Evolutionary conservation across 805 yeast species (phyloP).

Genomic region (Metschnikowia gruessii): DNA sequence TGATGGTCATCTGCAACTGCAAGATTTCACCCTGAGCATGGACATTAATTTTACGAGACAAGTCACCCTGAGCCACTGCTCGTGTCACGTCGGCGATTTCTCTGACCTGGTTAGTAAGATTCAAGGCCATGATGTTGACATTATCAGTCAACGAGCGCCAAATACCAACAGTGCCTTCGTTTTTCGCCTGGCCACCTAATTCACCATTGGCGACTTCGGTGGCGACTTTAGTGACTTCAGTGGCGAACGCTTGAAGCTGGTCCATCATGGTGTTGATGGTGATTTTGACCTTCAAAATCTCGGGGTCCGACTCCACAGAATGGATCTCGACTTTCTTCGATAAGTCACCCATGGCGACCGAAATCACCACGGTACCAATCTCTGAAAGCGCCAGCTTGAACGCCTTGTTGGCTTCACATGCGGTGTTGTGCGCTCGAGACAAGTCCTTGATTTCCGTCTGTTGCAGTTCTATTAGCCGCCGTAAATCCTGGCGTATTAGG

Average conservation of each 20-base stretch:
- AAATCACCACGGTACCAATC: conserved; percentile 81
- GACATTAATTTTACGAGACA: conserved; percentile 78
- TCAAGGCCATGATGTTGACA: conserved; percentile 84
- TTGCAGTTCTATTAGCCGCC: conserved; percentile 30
- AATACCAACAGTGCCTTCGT: conserved; percentile 80
- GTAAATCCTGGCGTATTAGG: conserved; percentile 31
- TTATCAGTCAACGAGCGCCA: conserved; percentile 85
- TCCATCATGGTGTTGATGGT: conserved; percentile 89
- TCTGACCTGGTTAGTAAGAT: conserved; percentile 65
- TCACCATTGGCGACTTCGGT: conserved; percentile 90
- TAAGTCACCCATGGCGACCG: conserved; percentile 87
- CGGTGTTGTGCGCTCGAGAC: conserved; percentile 33
- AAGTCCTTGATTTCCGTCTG: conserved; percentile 28
- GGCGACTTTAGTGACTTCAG: conserved; percentile 80
- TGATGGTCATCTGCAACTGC: conserved; percentile 81
- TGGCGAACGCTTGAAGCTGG: conserved; percentile 76
- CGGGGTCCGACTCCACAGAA: conserved; percentile 71
- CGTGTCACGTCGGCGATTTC: conserved; percentile 88
- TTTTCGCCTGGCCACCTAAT: conserved; percentile 84
- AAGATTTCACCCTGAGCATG: conserved; percentile 90
- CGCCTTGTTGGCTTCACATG: conserved; percentile 59
- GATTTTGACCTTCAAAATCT: conserved; percentile 71
- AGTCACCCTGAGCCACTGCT: conserved; percentile 85
- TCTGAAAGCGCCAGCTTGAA: conserved; percentile 70
- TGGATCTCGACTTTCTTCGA: conserved; percentile 77